These are phyloP conservation scores for Stephania japonica DNA, from an alignment of 164 flowering plant genomes.

Conservation along the genomic window DNA sequence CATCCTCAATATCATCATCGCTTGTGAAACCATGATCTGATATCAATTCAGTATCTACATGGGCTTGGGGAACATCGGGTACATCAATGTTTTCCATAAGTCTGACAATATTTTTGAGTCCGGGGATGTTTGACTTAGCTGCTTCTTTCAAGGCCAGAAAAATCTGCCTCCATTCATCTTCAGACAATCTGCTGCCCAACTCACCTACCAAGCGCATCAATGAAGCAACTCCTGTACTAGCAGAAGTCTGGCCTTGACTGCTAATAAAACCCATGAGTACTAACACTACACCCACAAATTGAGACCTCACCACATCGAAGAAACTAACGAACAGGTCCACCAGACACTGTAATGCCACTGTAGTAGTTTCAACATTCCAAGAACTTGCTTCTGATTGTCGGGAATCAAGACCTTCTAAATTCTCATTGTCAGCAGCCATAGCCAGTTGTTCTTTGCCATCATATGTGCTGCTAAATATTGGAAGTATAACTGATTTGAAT, in stretches of 20 bases:
- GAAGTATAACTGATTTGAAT: constrained; percentile 58
- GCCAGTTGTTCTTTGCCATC: constrained; percentile 25
- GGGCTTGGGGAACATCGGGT: constrained; percentile 36
- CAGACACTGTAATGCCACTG: constrained; percentile 66
- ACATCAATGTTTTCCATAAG: constrained; percentile 60
- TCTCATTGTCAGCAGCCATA: constrained; percentile 26
- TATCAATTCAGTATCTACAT: constrained; percentile 38
- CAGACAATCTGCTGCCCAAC: constrained; percentile 50
- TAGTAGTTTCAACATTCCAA: constrained; percentile 80
- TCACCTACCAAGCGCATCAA: constrained; percentile 57
- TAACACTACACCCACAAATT: constrained; percentile 52
- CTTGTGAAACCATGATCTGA: constrained; percentile 41
- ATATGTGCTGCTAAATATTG: constrained; percentile 42
- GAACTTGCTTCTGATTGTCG: constrained; percentile 34
- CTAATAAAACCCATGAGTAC: constrained; percentile 52
- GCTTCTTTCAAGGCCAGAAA: constrained; percentile 63
- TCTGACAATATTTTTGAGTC: constrained; percentile 49
- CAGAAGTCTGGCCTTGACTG: constrained; percentile 57
- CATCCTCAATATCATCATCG: constrained; percentile 66
- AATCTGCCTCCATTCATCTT: constrained; percentile 76
- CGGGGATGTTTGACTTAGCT: constrained; percentile 56
- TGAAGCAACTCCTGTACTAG: constrained; percentile 75
- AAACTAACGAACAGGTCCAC: constrained; percentile 69
- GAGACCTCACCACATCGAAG: constrained; percentile 58
- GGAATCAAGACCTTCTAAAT: constrained; percentile 24